Base-by-base conservation (phyloP, 495 filamentous ascomycete genomes). In the Talaromyces wortmannii region DNA sequence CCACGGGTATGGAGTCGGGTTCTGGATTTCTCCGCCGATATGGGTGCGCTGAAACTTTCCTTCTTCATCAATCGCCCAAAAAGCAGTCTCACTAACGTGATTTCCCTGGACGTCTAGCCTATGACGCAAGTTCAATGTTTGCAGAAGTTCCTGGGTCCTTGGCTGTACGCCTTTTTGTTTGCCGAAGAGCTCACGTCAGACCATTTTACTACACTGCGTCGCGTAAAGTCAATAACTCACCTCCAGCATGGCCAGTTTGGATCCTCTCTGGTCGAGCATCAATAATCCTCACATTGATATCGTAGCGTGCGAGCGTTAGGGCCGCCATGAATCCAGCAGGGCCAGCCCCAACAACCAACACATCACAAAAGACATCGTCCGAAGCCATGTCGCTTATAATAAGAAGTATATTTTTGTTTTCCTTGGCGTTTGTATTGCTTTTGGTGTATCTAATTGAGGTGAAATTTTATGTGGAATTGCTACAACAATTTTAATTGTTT, bases 241-340 rank as follows among this genome's bases (percentile, higher is more conserved):
- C 16, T 13, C 52, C 16, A 13, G 52, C 36, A 45, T 54, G 32
- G 4, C 36, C 52, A 23, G 36, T 23, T 46, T 54, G n/a, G 6
- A 11, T 18, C 16, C 29, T 45, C 8, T 12, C 29, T 12, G 52
- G 36, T 7, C 17, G 36, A 33, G 32, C 18, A 18, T 54, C 52
- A 40, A 54, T 54, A 8, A 54, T 13, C 5, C 36, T n/a, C 5
- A 54, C 32, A 32, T 54, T 15, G 5, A 54, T 32, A 29, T 33
- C 40, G 30, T 54, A 54, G 6, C 52, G 52, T 44, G 7, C 8
- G 5, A 54, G 16, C 15, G 52, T 54, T 7, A 31, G 10, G 17
- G 36, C 40, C 6, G 52, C 52, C 52, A 46, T 54, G 30, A 7
- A 45, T 7, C 52, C 52, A 54, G 52, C 36, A 45, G 52, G 52